Evolutionary conservation across 139 green algal genomes (phyloP), one percentile per base, ranked within the genome.

Genomic region (Tetraselmis chui): DNA sequence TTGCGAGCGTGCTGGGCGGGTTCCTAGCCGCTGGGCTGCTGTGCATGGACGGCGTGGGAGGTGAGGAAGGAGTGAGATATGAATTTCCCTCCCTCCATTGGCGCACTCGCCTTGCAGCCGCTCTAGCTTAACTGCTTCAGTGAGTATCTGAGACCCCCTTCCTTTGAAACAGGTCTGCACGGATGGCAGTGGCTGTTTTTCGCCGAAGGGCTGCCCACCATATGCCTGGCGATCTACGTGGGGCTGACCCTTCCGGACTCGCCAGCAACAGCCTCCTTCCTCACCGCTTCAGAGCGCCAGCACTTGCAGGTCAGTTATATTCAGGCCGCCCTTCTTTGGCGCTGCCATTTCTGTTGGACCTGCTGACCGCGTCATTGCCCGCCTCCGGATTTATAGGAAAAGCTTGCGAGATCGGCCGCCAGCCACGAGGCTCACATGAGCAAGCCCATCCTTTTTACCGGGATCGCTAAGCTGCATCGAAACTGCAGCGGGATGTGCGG

Each of bases 21-120:
- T 89, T 93, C 27, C 59, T 96, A 28, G 92, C 93, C 0, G 93
- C 93, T 1, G 85, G 29, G 27, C 87, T 94, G 26, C 86, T 96
- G 27, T 77, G 75, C 0, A 77, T 96, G 81, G 88, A 96, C 76
- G 91, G 90, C 23, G 26, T 88, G 22, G 28, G 58, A 1, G 92
- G 92, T 1, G 77, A 95, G 79, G 79, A 76, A 27, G 92, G 92
- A n/a, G n/a, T n/a, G n/a, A n/a, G n/a, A n/a, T n/a, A n/a, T n/a
- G n/a, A n/a, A n/a, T n/a, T n/a, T n/a, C n/a, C n/a, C n/a, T n/a
- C n/a, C 28, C 96, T 92, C 92, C 88, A 93, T 83, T 94, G 89
- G 90, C 45, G 32, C 11, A 23, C 30, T 23, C 1, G 28, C n/a
- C 77, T 27, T 27, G 26, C 22, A 2, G n/a, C 31, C 2, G 1